Base-by-base conservation (phyloP, 352 stramenopile species). In the Globisporangium radiosum region DNA sequence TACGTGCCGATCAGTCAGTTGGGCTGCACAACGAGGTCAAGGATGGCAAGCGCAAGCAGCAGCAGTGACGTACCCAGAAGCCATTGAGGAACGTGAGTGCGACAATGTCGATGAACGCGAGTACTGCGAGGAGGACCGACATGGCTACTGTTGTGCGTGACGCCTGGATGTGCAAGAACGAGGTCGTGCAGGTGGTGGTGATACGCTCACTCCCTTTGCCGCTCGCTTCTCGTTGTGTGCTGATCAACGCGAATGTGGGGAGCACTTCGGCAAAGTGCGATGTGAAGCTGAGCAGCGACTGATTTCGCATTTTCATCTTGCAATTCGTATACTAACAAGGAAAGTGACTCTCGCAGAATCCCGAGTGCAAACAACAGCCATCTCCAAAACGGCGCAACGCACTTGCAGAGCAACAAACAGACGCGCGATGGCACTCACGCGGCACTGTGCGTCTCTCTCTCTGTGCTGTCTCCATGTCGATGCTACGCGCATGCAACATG, bases 51-150 rank as follows among this genome's bases (percentile, higher is more conserved):
- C 3, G 15, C 15, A 42, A 7, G 25, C 17, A 8, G 42, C 15
- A 52, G 13, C 9, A 15, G n/a, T 7, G 8, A 76, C 79, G 57
- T 43, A 94, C 83, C 82, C 82, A 94, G 64, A 91, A 94, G 56
- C 85, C 85, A 54, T 94, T 94, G 38, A 92, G 73, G 64, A 94
- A 94, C 47, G 85, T 94, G 56, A 94, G 76, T 54, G 76, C 80
- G 59, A 92, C 77, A 58, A 94, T 92, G 67, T 88, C 75, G 47
- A 90, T 69, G 70, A 94, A 94, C 67, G 72, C 85, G 47, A 92
- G 73, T 63, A 94, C 79, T 50, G 82, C 85, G 15, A 90, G 59
- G 40, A 92, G 57, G 45, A 94, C 81, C 60, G 84, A 66, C 81
- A 94, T 92, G 37, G 8, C 57, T 54, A 33, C 25, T 33, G 25